phyloP scores from a whole-genome alignment of 2,329 filamentous ascomycete species.

The Lithohypha guttulata region DNA sequence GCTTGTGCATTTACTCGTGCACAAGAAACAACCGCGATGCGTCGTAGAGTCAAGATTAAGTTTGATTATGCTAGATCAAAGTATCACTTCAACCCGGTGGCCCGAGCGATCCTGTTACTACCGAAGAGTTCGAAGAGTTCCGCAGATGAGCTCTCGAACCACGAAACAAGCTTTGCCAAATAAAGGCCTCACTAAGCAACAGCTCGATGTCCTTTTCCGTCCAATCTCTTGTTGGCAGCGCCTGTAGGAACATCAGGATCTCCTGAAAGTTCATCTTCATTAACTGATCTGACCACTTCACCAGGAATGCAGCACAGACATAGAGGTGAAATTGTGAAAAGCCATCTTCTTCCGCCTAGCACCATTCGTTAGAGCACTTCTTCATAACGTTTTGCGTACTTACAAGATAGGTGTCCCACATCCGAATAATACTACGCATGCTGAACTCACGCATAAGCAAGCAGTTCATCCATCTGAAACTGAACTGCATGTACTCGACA shows the following conservation, averaged over 20 bases:
- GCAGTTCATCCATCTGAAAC: conserved; percentile 99
- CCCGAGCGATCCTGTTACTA: conserved; percentile 18
- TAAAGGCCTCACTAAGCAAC: conserved; percentile 88
- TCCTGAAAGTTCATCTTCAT: conserved; percentile 88
- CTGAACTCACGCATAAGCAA: conserved; percentile 95
- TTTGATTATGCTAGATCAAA: not conserved
- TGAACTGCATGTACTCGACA: conserved; percentile 98
- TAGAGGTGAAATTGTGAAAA: conserved; percentile 98
- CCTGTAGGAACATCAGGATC: conserved; percentile 98
- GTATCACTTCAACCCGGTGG: conserved; percentile 14
- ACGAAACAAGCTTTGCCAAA: conserved; percentile 96
- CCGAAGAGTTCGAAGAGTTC: conserved; percentile 18
- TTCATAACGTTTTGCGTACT: conserved; percentile 25
- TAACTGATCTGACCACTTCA: conserved; percentile 94
- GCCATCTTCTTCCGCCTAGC: conserved; percentile 88
- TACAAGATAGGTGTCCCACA: conserved; percentile 99
- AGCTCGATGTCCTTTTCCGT: conserved; percentile 97
- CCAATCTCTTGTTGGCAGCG: conserved; percentile 84
- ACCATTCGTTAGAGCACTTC: conserved; percentile 16
- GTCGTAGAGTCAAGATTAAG: not conserved
- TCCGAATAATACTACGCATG: conserved; percentile 90
- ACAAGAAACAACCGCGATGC: no score
- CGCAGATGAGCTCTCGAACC: conserved; percentile 83
- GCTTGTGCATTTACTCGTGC: no score
- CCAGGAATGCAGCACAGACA: conserved; percentile 92